Percentiles rank a stretch among this genome's conserved stretches.
Evolutionary conservation across 2,329 filamentous ascomycete genomes (phyloP).

Genomic region (Colletotrichum tabaci): DNA sequence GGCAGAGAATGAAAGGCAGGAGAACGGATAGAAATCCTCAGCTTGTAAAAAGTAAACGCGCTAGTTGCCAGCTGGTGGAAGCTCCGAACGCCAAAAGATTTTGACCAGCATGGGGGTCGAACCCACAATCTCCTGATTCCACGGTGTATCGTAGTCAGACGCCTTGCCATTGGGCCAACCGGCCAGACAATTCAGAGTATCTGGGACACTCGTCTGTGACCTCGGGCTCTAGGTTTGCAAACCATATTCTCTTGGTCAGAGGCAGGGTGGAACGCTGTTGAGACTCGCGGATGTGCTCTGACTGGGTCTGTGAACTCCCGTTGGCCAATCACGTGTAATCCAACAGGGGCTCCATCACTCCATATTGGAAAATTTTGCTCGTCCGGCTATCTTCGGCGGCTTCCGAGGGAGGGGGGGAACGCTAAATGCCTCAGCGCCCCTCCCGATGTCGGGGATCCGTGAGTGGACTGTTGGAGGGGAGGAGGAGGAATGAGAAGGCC

Average conservation of each 20-base stretch:
- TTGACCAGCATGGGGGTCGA: slow-evolving; percentile 43
- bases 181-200: slow-evolving; percentile 33
- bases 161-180: slow-evolving; percentile 58
- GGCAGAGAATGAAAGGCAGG: too few relatives aligned
- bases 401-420: background rate
- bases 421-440: slow-evolving; percentile 9
- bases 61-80: too few relatives aligned
- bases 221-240: background rate
- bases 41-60: too few relatives aligned
- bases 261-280: too few relatives aligned
- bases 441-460: slow-evolving; percentile 4
- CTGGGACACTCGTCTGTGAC: background rate
- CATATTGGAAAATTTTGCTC: slow-evolving; percentile 1
- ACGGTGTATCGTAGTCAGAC: slow-evolving; percentile 56
- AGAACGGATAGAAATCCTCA: too few relatives aligned
- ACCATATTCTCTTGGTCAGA: background rate
- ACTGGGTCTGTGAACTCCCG: background rate
- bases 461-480: background rate
- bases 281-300: background rate
- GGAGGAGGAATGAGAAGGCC: too few relatives aligned
- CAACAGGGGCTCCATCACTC: too few relatives aligned
- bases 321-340: background rate
- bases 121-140: slow-evolving; percentile 43
- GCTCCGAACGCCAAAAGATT: background rate
- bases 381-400: background rate